Evolutionary conservation across 345 rosid genomes (phyloP).

Genomic region (Corchorus capsularis): DNA sequence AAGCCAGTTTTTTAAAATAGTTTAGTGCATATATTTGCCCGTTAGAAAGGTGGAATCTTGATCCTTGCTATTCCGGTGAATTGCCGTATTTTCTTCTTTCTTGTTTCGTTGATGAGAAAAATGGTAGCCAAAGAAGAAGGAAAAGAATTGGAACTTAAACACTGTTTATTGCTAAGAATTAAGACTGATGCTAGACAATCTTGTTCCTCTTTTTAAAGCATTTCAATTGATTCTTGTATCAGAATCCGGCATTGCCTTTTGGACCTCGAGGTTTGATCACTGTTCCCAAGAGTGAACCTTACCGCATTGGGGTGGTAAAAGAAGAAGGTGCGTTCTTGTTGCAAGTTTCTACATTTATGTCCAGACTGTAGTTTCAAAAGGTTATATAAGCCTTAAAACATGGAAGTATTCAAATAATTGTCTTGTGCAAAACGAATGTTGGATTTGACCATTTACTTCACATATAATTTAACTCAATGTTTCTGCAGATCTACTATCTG

Average conservation of each 20-base stretch:
- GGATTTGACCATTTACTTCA: background rate
- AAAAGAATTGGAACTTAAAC: background rate
- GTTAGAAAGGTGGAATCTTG: background rate
- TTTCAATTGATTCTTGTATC: constrained; percentile 11
- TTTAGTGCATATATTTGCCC: background rate
- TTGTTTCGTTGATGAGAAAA: constrained; percentile 1
- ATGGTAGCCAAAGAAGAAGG: background rate
- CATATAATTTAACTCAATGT: background rate
- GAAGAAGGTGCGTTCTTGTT: constrained; percentile 48
- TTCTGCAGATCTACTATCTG: constrained; percentile 59
- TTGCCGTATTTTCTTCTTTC: background rate
- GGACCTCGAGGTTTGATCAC: constrained; percentile 89
- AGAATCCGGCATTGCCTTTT: constrained; percentile 85
- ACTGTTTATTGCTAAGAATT: constrained; percentile 1
- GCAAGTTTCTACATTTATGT: background rate
- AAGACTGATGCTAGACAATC: background rate
- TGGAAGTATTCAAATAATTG: background rate
- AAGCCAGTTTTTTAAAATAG: background rate
- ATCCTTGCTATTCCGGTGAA: background rate
- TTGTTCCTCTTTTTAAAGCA: background rate
- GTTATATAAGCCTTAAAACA: background rate
- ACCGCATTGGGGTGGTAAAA: constrained; percentile 63
- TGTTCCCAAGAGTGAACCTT: constrained; percentile 51
- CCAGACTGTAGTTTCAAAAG: background rate
- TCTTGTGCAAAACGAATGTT: background rate